Evolutionary conservation across 805 yeast species (phyloP).

Genomic region (Starmerella gropengiesseri): DNA sequence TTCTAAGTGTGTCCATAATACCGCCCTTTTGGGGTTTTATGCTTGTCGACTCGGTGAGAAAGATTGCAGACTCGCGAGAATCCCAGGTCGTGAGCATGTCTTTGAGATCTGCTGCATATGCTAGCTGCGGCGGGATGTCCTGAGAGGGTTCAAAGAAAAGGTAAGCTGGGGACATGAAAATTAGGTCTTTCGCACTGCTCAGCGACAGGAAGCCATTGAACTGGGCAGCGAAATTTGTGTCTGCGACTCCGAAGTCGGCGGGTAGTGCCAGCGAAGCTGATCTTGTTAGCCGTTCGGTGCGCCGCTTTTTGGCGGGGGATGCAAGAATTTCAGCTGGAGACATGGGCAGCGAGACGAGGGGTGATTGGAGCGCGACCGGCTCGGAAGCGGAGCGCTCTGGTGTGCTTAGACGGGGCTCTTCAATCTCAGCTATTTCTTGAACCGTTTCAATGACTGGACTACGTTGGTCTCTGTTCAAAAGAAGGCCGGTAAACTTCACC

Average conservation of each 20-base stretch:
- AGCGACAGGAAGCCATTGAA: conserved; percentile 16
- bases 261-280: conserved; percentile 17
- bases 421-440: neutral
- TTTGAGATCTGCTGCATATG: conserved; percentile 12
- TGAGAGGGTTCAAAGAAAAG: conserved; percentile 11
- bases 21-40: conserved; percentile 12
- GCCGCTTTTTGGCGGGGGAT: conserved; percentile 7
- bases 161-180: conserved; percentile 11
- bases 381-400: neutral
- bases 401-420: too few relatives aligned
- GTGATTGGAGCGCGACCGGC: neutral
- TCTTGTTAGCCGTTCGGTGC: conserved; percentile 16
- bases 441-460: neutral
- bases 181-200: neutral
- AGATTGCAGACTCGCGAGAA: conserved; percentile 12
- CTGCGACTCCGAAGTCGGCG: conserved; percentile 20
- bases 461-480: neutral
- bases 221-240: conserved; percentile 11
- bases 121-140: conserved; percentile 2
- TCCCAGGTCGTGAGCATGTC: conserved; percentile 17
- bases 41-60: conserved; percentile 16
- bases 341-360: neutral
- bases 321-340: conserved; percentile 5
- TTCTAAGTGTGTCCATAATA: conserved; percentile 11
- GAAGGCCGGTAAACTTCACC: conserved; percentile 8